Percentiles rank a stretch among this genome's conserved stretches.
phyloP scores from a whole-genome alignment of 352 stramenopile species.

The Globisporangium viniferum region DNA sequence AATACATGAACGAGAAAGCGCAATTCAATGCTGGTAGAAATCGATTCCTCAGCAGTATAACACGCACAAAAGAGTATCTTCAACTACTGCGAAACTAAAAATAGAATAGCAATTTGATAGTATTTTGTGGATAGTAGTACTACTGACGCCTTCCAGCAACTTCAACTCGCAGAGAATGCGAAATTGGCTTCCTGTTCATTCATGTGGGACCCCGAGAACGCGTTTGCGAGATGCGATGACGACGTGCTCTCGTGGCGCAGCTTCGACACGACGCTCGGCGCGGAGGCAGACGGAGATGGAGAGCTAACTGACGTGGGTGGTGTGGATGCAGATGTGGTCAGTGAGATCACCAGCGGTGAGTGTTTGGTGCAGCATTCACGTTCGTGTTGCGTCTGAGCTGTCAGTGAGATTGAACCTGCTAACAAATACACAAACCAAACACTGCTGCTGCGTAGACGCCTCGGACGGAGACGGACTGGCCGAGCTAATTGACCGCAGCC shows the following conservation, averaged over 20 bases:
- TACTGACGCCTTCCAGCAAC: background rate
- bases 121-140: background rate
- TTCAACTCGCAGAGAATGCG: conserved; percentile 4
- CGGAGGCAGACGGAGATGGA: background rate
- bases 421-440: too few species aligned
- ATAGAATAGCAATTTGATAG: too few species aligned
- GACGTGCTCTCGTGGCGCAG: conserved; percentile 42
- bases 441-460: conserved; percentile 14
- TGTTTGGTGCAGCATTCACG: background rate
- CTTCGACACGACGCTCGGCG: conserved; percentile 24
- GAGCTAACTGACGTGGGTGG: background rate
- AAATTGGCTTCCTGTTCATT: background rate
- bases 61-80: too few species aligned
- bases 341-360: conserved; percentile 17
- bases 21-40: too few species aligned
- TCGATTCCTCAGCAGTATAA: too few species aligned
- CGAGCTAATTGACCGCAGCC: conserved; percentile 19
- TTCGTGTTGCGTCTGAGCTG: background rate
- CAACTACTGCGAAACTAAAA: too few species aligned
- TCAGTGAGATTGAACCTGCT: too few species aligned
- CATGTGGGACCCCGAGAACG: conserved; percentile 13
- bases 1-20: too few species aligned
- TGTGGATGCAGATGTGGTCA: conserved; percentile 1
- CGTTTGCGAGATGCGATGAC: conserved; percentile 22
- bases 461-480: conserved; percentile 27